These are phyloP conservation scores for Boletus rubescentipes DNA, from an alignment of 768 basidiomycete genomes.

Conservation along the genomic window DNA sequence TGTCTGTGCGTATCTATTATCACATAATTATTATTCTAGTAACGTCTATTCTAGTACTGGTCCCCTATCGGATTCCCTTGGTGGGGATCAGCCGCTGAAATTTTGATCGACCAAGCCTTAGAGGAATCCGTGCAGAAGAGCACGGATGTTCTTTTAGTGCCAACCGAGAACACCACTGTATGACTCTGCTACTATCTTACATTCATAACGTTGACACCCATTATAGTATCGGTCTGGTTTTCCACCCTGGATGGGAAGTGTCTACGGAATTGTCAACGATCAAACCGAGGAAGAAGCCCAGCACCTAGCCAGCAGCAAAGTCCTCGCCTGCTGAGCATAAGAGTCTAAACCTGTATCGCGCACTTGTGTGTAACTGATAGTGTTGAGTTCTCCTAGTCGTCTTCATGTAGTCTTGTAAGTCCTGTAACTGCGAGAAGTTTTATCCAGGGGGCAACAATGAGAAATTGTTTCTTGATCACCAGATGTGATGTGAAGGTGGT, in stretches of 20 bases:
- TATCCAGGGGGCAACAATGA: neutral
- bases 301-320: neutral
- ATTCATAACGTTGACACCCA: neutral
- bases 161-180: too few relatives aligned
- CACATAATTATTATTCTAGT: too few relatives aligned
- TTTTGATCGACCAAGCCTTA: neutral
- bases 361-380: neutral
- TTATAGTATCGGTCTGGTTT: neutral
- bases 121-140: neutral
- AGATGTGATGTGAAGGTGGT: too few relatives aligned
- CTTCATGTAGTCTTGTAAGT: neutral
- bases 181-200: neutral
- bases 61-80: too few relatives aligned
- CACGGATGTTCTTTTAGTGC: too few relatives aligned
- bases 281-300: neutral
- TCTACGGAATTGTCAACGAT: neutral
- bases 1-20: too few relatives aligned
- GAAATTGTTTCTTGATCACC: neutral
- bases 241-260: too few relatives aligned
- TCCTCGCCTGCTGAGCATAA: neutral
- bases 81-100: neutral
- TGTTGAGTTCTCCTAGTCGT: neutral
- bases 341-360: neutral
- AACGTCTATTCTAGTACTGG: neutral
- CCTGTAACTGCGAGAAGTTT: neutral